These are phyloP conservation scores for Ustilago esculenta DNA, from an alignment of 1,284 basidiomycete species.

Conservation along the genomic window DNA sequence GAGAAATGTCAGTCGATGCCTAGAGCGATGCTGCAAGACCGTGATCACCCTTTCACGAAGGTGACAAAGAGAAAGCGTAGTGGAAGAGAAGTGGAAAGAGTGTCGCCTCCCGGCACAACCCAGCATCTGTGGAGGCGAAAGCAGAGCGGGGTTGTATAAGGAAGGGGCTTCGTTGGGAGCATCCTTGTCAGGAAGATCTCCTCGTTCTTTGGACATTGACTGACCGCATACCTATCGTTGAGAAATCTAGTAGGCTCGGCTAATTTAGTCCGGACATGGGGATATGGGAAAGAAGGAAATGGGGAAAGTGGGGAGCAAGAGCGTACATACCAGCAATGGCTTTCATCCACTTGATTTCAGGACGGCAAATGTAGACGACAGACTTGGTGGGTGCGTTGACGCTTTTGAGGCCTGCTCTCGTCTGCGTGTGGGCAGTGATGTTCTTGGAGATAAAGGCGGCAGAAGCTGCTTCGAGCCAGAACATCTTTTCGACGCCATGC, in stretches of 20 bases:
- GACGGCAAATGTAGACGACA: slow-evolving; percentile 91
- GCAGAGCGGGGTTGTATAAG: slow-evolving; percentile 49
- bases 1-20: slow-evolving; percentile 4
- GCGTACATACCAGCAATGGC: slow-evolving; percentile 86
- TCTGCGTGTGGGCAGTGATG: slow-evolving; percentile 10
- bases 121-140: slow-evolving; percentile 38
- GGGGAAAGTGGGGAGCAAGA: not conserved
- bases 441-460: slow-evolving; percentile 40
- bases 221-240: slow-evolving; percentile 56
- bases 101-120: slow-evolving; percentile 56
- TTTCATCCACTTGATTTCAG: slow-evolving; percentile 83
- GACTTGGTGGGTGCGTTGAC: slow-evolving; percentile 81
- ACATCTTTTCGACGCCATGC: slow-evolving; percentile 99
- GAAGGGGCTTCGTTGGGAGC: slow-evolving; percentile 53
- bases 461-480: slow-evolving; percentile 82
- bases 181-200: slow-evolving; percentile 55
- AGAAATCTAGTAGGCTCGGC: slow-evolving; percentile 49
- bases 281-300: not conserved
- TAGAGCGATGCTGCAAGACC: too few relatives aligned
- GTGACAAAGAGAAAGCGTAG: slow-evolving; percentile 1
- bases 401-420: slow-evolving; percentile 33
- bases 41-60: too few relatives aligned
- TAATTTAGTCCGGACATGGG: slow-evolving; percentile 49
- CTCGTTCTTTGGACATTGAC: slow-evolving; percentile 59
- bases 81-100: slow-evolving; percentile 5